Evolutionary conservation across 1,284 basidiomycete species (phyloP).

Genomic region (Melampsora abietis-canadensis): DNA sequence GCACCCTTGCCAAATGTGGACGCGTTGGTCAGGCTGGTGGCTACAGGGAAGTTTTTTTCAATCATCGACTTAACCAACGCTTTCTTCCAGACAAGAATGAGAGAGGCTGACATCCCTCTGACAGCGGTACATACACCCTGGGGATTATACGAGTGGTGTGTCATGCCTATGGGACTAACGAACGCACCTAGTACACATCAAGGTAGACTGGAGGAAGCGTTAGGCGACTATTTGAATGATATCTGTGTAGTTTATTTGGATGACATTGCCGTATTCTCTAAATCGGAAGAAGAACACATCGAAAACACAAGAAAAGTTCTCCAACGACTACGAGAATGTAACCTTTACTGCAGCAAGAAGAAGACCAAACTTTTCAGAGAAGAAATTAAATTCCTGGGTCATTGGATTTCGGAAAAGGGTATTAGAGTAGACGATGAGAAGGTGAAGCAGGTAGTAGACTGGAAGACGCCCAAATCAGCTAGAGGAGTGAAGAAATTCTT

Average conservation of each 20-base stretch:
- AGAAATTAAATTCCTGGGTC: slow-evolving; percentile 12
- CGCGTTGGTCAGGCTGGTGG: not conserved
- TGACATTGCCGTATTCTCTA: slow-evolving; percentile 58
- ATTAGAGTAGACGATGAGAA: slow-evolving; percentile 4
- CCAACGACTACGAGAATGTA: too few relatives aligned
- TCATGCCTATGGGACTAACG: slow-evolving; percentile 56
- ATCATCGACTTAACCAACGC: slow-evolving; percentile 57
- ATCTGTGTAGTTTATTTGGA: slow-evolving; percentile 57
- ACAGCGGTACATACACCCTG: slow-evolving; percentile 56
- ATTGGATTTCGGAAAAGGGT: slow-evolving; percentile 6
- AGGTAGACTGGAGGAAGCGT: slow-evolving; percentile 42
- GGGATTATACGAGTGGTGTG: slow-evolving; percentile 56
- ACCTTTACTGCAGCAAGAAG: not conserved
- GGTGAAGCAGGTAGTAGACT: not conserved
- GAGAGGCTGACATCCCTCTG: slow-evolving; percentile 54
- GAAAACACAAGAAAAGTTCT: too few relatives aligned
- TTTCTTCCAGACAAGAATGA: slow-evolving; percentile 56
- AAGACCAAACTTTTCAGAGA: slow-evolving; percentile 6
- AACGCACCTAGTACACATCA: slow-evolving; percentile 55
- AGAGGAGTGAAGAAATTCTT: slow-evolving; percentile 16
- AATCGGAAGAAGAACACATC: slow-evolving; percentile 54
- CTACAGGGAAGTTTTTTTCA: slow-evolving; percentile 50
- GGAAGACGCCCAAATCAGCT: not conserved
- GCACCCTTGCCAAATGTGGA: slow-evolving; percentile 41
- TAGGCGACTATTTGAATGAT: slow-evolving; percentile 51